Percentiles rank a stretch among this genome's conserved stretches.
phyloP scores from a whole-genome alignment of 352 stramenopile species.

The Globisporangium acanthophoron region DNA sequence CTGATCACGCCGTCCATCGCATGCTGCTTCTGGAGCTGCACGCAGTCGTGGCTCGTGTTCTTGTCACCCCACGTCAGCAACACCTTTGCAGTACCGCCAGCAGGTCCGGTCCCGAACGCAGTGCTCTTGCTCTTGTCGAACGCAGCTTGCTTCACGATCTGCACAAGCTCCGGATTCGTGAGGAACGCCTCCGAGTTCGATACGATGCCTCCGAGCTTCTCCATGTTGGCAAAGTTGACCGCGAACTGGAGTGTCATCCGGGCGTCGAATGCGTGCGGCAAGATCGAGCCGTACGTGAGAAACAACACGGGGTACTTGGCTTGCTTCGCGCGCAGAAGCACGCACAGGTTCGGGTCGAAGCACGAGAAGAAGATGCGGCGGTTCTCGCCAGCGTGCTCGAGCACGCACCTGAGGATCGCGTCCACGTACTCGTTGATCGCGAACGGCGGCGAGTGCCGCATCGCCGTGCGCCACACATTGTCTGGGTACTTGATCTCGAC shows the following conservation, averaged over 20 bases:
- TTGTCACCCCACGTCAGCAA: constrained; percentile 76
- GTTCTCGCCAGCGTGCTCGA: constrained; percentile 42
- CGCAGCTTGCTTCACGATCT: constrained; percentile 31
- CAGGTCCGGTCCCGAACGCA: neutral
- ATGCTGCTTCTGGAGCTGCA: constrained; percentile 65
- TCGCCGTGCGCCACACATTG: constrained; percentile 25
- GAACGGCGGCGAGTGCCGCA: constrained; percentile 49
- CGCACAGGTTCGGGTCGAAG: constrained; percentile 67
- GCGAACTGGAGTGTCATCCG: constrained; percentile 65
- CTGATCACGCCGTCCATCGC: constrained; percentile 76
- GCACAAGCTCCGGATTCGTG: constrained; percentile 36
- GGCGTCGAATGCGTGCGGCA: constrained; percentile 35
- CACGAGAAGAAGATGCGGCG: constrained; percentile 80
- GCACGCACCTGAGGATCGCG: constrained; percentile 62
- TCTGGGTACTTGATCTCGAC: constrained; percentile 85
- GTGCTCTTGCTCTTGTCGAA: constrained; percentile 14
- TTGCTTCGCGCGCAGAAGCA: constrained; percentile 65
- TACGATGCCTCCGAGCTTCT: constrained; percentile 64
- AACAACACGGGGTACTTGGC: constrained; percentile 71
- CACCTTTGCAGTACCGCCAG: constrained; percentile 10
- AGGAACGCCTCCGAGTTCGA: constrained; percentile 71
- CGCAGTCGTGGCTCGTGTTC: constrained; percentile 67
- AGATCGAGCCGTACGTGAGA: constrained; percentile 59
- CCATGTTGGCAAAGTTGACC: constrained; percentile 52
- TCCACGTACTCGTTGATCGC: constrained; percentile 76